phyloP scores from a whole-genome alignment of 2,329 filamentous ascomycete species.

The Diaporthe caulivora region DNA sequence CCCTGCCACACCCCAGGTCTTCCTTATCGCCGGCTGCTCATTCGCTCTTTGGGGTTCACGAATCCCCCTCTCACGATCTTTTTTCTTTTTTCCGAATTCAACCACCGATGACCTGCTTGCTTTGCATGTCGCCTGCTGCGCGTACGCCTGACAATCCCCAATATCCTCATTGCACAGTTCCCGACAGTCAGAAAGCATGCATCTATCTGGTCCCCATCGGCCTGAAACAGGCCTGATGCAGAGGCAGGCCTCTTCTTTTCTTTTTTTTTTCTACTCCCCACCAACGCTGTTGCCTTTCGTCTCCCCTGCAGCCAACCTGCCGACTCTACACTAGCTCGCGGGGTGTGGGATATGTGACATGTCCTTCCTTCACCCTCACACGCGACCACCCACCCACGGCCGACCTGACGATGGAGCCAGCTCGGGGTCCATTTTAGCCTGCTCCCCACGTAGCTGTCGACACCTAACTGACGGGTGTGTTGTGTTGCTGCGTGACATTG shows the following conservation, averaged over 20 bases:
- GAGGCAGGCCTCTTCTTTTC: not conserved
- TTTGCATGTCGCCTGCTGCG: not conserved
- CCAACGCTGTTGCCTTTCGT: not conserved
- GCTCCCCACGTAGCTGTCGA: not conserved
- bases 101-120: not conserved
- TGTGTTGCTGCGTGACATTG: no score
- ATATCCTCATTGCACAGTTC: not conserved
- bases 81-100: not conserved
- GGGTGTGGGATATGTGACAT: conserved; percentile 12
- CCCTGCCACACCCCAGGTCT: not conserved
- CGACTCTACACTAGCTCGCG: not conserved
- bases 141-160: not conserved
- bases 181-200: no score
- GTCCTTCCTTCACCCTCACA: not conserved
- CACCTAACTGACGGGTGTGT: no score
- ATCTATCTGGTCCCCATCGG: conserved; percentile 16
- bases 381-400: not conserved
- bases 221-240: conserved; percentile 26
- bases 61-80: no score
- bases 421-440: conserved; percentile 1
- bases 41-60: not conserved
- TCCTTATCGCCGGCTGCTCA: conserved; percentile 2
- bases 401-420: not conserved
- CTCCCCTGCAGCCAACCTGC: conserved; percentile 17
- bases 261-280: no score